Base-by-base conservation (phyloP, 352 stramenopile genomes). In the Aphanomyces cochlioides region DNA sequence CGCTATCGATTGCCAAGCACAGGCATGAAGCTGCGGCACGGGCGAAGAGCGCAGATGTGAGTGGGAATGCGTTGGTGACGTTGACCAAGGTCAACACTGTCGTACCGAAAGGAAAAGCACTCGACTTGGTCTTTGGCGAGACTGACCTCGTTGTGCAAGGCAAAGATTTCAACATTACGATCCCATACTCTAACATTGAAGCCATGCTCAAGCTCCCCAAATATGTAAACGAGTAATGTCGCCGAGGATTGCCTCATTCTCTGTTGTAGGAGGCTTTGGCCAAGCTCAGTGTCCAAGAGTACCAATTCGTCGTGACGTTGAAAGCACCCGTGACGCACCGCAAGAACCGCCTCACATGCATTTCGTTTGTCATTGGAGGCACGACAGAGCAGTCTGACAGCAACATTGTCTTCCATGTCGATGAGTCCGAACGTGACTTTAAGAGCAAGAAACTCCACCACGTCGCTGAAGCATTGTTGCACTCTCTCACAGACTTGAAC, bases 121-220 rank as follows among this genome's bases (percentile, higher is more conserved):
- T 70, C 50, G 64, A 70, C 39, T 53, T 70, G 21, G 64, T 61
- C 13, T 70, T 70, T 47, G 64, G 64, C 48, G 64, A 70, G 3
- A 47, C n/a, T 41, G 53, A 70, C 17, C 45, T 70, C 12, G 43
- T 50, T 5, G 47, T 70, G 40, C 53, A 63, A 53, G 64, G 64
- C 38, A 70, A 70, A 34, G 64, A 70, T 36, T 70, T 61, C 40
- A 50, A 47, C 38, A 19, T 70, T 2, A 43, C 47, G 1, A 70
- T 50, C 19, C 48, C 64, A 21, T 70, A 70, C 64, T 43, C 15
- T 2, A 70, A 70, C 54, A 56, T 70, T 19, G 64, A 70, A 21
- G 64, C 39, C 10, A 28, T 70, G 43, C 54, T 70, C 48, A 70
- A 70, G 40, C 54, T 70, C 10, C 64, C 64, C 3, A 15, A 56